Evolutionary conservation across 306 rosid genomes (phyloP), one percentile per base, ranked within the genome.

Genomic region (Prunus salicina): DNA sequence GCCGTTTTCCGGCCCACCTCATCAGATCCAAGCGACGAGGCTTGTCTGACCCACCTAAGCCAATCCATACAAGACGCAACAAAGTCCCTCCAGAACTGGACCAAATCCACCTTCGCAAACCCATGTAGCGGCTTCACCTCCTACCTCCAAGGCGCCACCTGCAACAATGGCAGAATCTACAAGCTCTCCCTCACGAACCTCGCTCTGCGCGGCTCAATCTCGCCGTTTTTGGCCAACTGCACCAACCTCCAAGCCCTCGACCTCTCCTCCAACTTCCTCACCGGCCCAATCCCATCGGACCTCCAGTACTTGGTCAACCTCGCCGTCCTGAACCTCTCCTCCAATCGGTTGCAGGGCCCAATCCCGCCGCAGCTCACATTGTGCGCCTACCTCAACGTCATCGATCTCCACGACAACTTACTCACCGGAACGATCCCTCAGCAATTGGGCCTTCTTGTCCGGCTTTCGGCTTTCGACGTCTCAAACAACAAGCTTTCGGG

Each of bases 161-260:
- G 99, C 87, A 95, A 90, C 91, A 92, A 93, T 71, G 99, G 97
- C 11, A 88, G 99, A 25, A 88, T 95, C 84, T 95, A 75, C 93
- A 88, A 86, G 82, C 97, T 95, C n/a, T 89, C 99, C 0, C 99
- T 95, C 74, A 78, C 88, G 50, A 92, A 87, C 63, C 90, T 95
- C 75, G 51, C 84, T 0, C 88, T 95, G 1, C 71, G 84, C 0
- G 99, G 99, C 22, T 81, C 96, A 5, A 84, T 95, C 67, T 89
- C 99, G 0, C 99, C 99, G 0, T 92, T 81, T 18, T 87, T 95
- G n/a, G 81, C 99, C 5, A 95, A 95, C 88, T 95, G 99, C 66
- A 95, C 97, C 46, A 90, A 92, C 66, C 96, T 95, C 22, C 99
- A 95, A 67, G 67, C 99, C 22, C 97, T 95, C 1, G 99, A 95